phyloP scores from a whole-genome alignment of 2,329 filamentous ascomycete genomes.

The Pseudogymnoascus sp. region DNA sequence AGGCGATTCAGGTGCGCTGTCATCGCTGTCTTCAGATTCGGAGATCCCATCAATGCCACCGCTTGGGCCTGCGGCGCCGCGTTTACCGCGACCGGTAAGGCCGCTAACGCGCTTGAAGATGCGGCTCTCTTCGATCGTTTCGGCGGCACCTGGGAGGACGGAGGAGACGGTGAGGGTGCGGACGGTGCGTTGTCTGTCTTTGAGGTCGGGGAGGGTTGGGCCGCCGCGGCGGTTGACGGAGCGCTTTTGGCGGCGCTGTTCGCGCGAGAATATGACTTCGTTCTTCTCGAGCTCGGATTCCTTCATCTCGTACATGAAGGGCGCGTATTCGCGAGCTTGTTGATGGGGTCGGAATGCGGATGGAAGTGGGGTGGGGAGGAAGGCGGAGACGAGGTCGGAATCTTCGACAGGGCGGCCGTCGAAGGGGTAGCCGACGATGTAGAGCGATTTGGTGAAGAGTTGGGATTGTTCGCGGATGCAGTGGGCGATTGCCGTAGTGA shows the following conservation, averaged over 20 bases:
- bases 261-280: constrained; percentile 85
- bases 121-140: constrained; percentile 73
- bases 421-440: constrained; percentile 88
- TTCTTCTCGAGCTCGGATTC: constrained; percentile 85
- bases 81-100: constrained; percentile 46
- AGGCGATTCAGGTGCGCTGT: constrained; percentile 80
- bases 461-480: constrained; percentile 95
- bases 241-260: constrained; percentile 89
- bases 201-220: constrained; percentile 88
- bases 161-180: constrained; percentile 87
- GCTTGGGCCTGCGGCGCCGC: constrained; percentile 47
- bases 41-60: constrained; percentile 64
- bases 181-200: constrained; percentile 88
- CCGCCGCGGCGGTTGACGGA: constrained; percentile 91
- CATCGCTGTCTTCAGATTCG: constrained; percentile 87
- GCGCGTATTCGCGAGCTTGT: constrained; percentile 87
- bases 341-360: constrained; percentile 85
- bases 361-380: constrained; percentile 76
- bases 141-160: constrained; percentile 79
- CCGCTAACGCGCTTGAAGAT: constrained; percentile 73
- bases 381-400: constrained; percentile 75
- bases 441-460: constrained; percentile 86
- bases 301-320: constrained; percentile 88
- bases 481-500: constrained; percentile 94
- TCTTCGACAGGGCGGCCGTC: constrained; percentile 92